phyloP scores from a whole-genome alignment of 805 yeast species.

The Cyberlindnera maclurae region DNA sequence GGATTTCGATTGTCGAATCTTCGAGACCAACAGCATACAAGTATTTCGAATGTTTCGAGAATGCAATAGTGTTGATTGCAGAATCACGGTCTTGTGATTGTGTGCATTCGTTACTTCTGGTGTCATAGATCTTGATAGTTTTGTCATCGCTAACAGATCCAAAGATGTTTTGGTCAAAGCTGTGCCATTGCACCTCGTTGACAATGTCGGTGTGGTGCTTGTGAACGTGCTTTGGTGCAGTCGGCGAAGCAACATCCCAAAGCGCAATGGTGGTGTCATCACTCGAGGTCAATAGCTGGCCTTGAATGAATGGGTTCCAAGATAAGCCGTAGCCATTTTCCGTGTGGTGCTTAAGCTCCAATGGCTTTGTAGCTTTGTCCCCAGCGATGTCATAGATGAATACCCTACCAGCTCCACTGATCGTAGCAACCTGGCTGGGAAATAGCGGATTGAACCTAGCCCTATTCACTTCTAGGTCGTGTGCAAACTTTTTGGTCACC shows the following conservation, averaged over 20 bases:
- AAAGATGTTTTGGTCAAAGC: constrained; percentile 38
- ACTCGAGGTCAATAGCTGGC: constrained; percentile 50
- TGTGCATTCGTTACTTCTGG: constrained; percentile 24
- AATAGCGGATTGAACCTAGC: constrained; percentile 66
- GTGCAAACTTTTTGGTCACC: constrained; percentile 53
- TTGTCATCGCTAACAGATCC: constrained; percentile 75
- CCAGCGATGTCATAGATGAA: constrained; percentile 38
- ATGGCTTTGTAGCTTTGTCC: constrained; percentile 23
- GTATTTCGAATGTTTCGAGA: constrained; percentile 53
- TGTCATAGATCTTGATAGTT: constrained; percentile 46
- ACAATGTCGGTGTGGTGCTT: constrained; percentile 49
- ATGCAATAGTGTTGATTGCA: constrained; percentile 56
- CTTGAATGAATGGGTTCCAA: constrained; percentile 47
- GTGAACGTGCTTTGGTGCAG: constrained; percentile 20
- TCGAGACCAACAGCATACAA: constrained; percentile 65
- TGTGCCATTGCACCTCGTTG: constrained; percentile 74
- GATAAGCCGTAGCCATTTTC: constrained; percentile 72
- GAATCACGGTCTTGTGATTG: constrained; percentile 25
- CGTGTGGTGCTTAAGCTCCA: constrained; percentile 41
- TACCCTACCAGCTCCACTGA: constrained; percentile 59
- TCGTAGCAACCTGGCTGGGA: constrained; percentile 49
- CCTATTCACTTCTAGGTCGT: constrained; percentile 61
- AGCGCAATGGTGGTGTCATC: constrained; percentile 61
- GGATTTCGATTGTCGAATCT: constrained; percentile 57
- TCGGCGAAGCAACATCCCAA: constrained; percentile 44